Evolutionary conservation across 768 basidiomycete genomes (phyloP).

Genomic region (Russula vinacea): DNA sequence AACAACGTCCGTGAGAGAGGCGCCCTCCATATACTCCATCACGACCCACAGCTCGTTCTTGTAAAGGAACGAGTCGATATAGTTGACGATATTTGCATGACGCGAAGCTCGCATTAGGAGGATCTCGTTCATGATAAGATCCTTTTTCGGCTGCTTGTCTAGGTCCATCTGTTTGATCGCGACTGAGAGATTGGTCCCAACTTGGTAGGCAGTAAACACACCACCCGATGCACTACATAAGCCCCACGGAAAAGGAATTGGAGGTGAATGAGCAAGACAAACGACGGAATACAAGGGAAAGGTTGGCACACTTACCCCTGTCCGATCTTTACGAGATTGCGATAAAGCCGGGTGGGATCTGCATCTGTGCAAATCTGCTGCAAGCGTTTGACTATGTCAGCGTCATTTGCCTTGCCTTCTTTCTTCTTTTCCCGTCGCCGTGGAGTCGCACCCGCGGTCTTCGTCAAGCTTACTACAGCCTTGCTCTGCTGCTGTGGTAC

Average conservation of each 20-base stretch:
- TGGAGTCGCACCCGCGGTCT: conserved; percentile 74
- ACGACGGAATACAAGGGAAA: background rate
- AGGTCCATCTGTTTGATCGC: conserved; percentile 99
- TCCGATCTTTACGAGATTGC: conserved; percentile 93
- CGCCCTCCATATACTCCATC: conserved; percentile 99
- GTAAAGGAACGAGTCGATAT: conserved; percentile 96
- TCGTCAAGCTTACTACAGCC: conserved; percentile 62
- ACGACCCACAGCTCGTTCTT: conserved; percentile 99
- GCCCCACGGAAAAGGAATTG: background rate
- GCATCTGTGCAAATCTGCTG: conserved; percentile 96
- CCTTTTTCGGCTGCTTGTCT: conserved; percentile 99
- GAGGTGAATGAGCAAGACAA: background rate
- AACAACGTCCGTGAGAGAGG: conserved; percentile 91
- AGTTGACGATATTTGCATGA: conserved; percentile 99
- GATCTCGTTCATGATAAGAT: conserved; percentile 99
- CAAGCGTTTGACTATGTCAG: conserved; percentile 87
- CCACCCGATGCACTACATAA: conserved; percentile 82
- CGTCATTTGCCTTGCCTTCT: conserved; percentile 70
- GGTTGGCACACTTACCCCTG: conserved; percentile 68
- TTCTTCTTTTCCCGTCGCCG: conserved; percentile 44
- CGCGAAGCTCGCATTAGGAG: conserved; percentile 96
- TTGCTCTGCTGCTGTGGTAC: conserved; percentile 57
- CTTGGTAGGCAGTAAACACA: conserved; percentile 97
- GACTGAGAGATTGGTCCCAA: conserved; percentile 88
- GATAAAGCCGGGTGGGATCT: conserved; percentile 90